A percentile compares a stretch with the other conserved stretches of the same genome.
These are phyloP conservation scores for Sclerospora graminicola DNA, from an alignment of 352 stramenopile species.

Conservation along the genomic window DNA sequence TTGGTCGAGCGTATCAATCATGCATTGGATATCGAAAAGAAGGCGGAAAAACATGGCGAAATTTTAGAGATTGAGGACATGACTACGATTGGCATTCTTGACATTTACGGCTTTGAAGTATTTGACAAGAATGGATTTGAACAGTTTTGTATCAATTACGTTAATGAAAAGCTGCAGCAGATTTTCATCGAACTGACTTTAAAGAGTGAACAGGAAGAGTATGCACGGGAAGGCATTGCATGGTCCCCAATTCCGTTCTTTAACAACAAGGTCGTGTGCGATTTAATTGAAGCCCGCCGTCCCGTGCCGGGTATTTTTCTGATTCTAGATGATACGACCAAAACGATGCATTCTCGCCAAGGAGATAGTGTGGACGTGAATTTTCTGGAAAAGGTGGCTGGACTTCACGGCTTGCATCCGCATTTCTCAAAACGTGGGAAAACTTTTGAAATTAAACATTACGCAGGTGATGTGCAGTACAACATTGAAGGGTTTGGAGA, in stretches of 20 bases:
- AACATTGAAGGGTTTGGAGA: slow-evolving; percentile 75
- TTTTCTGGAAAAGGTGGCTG: slow-evolving; percentile 72
- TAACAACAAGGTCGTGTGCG: slow-evolving; percentile 89
- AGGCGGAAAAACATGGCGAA: slow-evolving; percentile 69
- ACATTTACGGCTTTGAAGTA: slow-evolving; percentile 96
- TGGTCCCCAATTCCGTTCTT: slow-evolving; percentile 89
- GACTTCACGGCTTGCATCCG: slow-evolving; percentile 48
- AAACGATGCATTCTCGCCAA: slow-evolving; percentile 82
- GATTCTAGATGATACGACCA: slow-evolving; percentile 77
- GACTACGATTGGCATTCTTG: slow-evolving; percentile 87
- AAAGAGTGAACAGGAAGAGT: slow-evolving; percentile 90
- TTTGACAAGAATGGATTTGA: slow-evolving; percentile 93
- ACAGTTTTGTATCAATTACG: slow-evolving; percentile 94
- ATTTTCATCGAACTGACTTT: slow-evolving; percentile 89
- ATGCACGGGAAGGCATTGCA: slow-evolving; percentile 90
- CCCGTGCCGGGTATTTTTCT: slow-evolving; percentile 72
- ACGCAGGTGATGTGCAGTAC: slow-evolving; percentile 82
- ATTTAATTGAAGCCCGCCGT: slow-evolving; percentile 72
- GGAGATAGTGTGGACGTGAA: slow-evolving; percentile 69
- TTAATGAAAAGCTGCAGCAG: slow-evolving; percentile 91
- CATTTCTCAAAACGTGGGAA: slow-evolving; percentile 82
- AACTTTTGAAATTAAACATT: slow-evolving; percentile 80
- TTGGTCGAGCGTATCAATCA: slow-evolving; percentile 90
- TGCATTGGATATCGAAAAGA: slow-evolving; percentile 75
- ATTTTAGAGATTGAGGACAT: slow-evolving; percentile 63